phyloP scores from a whole-genome alignment of 1,284 basidiomycete species.

The Apiotrichum mycotoxinovorans region DNA sequence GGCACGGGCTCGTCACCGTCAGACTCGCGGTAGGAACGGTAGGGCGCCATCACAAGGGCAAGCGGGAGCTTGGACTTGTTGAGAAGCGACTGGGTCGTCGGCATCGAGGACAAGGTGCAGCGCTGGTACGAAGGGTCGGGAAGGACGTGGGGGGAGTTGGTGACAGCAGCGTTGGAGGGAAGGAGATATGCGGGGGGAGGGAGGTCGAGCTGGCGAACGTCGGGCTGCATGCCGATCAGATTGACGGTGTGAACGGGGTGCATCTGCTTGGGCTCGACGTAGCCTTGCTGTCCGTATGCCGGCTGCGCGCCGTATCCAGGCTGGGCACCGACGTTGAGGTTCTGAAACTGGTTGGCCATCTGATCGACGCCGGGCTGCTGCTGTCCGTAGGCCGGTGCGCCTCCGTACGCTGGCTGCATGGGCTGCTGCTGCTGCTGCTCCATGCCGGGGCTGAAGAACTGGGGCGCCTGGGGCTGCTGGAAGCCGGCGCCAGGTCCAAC shows the following conservation, averaged over 20 bases:
- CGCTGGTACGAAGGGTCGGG: conserved; percentile 91
- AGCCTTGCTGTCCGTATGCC: conserved; percentile 9
- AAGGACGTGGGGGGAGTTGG: conserved; percentile 73
- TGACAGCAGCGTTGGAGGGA: conserved; percentile 76
- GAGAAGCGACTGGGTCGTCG: conserved; percentile 85
- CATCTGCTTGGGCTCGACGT: conserved; percentile 35
- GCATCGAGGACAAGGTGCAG: conserved; percentile 85
- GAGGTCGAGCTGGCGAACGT: conserved; percentile 74
- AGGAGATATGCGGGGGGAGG: conserved; percentile 86
- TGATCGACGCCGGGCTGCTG: conserved; percentile 55
- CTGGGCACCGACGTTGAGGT: conserved; percentile 74
- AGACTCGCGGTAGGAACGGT: conserved; percentile 65
- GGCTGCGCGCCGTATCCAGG: conserved; percentile 39
- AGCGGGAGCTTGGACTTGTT: conserved; percentile 92
- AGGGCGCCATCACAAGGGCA: conserved; percentile 85
- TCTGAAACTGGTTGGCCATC: conserved; percentile 76
- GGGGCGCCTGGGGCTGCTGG: conserved; percentile 49
- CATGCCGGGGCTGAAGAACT: conserved; percentile 84
- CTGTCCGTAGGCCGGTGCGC: not conserved
- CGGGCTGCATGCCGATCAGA: conserved; percentile 81
- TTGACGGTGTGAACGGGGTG: conserved; percentile 73
- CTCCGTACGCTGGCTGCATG: conserved; percentile 35
- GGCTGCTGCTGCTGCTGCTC: conserved; percentile 48
- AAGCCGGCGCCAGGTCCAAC: conserved; percentile 4
- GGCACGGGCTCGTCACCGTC: conserved; percentile 66